A percentile compares a stretch with the other conserved stretches of the same genome.
These are phyloP conservation scores for Zymoseptoria brevis DNA, from an alignment of 2,329 filamentous ascomycete species.

Conservation along the genomic window DNA sequence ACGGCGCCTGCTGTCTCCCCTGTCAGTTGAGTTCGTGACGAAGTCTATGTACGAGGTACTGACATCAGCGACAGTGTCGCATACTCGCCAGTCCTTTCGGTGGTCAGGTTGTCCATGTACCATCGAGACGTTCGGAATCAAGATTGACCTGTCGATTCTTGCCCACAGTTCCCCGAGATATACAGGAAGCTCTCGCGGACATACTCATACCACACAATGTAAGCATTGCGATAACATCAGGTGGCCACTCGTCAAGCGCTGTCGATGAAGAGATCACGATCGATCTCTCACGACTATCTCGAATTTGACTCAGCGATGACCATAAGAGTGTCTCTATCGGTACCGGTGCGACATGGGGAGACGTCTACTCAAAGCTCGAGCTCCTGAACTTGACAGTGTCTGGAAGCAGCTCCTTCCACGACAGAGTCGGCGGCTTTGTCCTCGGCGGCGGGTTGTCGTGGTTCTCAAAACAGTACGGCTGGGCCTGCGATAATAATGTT, in stretches of 20 bases:
- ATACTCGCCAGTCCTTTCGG: constrained; percentile 9
- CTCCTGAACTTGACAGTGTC: constrained; percentile 34
- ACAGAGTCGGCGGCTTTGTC: constrained; percentile 40
- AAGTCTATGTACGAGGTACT: neutral
- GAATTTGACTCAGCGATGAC: constrained; percentile 13
- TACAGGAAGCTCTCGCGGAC: constrained; percentile 15
- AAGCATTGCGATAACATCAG: constrained; percentile 21
- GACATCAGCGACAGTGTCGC: constrained; percentile 5
- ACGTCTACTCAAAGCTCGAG: constrained; percentile 37
- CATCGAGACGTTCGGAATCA: constrained; percentile 6
- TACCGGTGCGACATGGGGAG: constrained; percentile 38
- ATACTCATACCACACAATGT: constrained; percentile 11
- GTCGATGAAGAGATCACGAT: constrained; percentile 22
- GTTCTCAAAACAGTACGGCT: constrained; percentile 41
- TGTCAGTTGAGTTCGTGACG: neutral
- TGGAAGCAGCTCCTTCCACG: constrained; percentile 37
- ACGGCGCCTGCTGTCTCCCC: neutral
- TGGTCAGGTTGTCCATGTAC: constrained; percentile 3
- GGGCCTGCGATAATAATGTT: constrained; percentile 34
- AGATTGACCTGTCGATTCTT: constrained; percentile 13
- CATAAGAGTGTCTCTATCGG: constrained; percentile 31
- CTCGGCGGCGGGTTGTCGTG: constrained; percentile 44
- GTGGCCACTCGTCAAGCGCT: constrained; percentile 20
- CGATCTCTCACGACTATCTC: constrained; percentile 17
- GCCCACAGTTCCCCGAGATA: constrained; percentile 8